Evolutionary conservation across 2,329 filamentous ascomycete genomes (phyloP), one percentile per base, ranked within the genome.

Genomic region (Cordyceps tenuipes): DNA sequence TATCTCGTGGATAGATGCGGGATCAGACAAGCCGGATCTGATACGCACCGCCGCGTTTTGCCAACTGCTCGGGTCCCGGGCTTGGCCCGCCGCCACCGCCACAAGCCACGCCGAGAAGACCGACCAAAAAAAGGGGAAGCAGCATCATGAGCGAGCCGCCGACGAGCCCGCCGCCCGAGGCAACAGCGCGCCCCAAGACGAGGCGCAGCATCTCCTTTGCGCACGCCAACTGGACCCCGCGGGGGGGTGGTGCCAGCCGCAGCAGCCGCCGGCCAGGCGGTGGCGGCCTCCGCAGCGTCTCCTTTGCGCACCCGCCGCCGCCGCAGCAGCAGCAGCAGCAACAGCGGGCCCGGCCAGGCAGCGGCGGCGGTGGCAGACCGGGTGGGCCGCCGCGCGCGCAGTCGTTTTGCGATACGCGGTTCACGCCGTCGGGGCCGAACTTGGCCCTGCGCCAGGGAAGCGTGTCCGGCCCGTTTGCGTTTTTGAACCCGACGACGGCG

Each of bases 401-500:
- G 1, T 63, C 62, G 2, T 63, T 63, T 48, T 57, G 57, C 53
- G 50, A 60, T 12, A 50, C 49, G 23, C 57, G 61, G 23, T 63
- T 61, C 57, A 52, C 58, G 41, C 62, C 61, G 15, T 57, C 57
- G 4, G 61, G 62, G 8, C 62, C 58, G 13, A 62, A 57, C 36
- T 48, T 63, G 57, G 36, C 60, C 15, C 62, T 63, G n/a, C 62
- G 62, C 44, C 51, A 62, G 36, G 55, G 44, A 44, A 63, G 62
- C 47, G 62, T 63, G 7, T 61, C 54, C 1, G 62, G 62, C 9
- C 62, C 62, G 0, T 61, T 63, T 57, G 61, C 60, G n/a, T 63
- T 63, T 36, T 29, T 63, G 29, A 63, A 63, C 47, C 62, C 61
- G 17, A 63, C 62, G 19, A 61, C 61, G 15, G 62, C 62, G 50